A percentile compares a stretch with the other conserved stretches of the same genome.
Conservation (phyloP, 2,329 filamentous ascomycete genomes). For the Diaporthe citrichinensis region DNA sequence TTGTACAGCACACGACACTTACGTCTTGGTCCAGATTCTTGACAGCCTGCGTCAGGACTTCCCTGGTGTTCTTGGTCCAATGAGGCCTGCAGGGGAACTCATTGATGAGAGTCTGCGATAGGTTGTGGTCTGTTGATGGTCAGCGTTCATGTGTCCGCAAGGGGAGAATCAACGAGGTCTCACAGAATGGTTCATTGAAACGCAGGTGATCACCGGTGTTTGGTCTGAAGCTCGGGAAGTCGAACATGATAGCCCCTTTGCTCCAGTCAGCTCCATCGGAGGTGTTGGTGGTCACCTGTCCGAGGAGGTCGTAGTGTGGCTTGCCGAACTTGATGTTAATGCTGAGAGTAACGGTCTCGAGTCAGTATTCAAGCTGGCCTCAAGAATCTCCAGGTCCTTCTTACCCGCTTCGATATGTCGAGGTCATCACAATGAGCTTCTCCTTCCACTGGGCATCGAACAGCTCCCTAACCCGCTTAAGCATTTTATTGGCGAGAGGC, state of each 20-base stretch:
- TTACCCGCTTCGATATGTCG: constrained; percentile 63
- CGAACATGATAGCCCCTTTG: constrained; percentile 67
- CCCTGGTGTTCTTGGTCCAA: constrained; percentile 68
- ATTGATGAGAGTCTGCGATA: constrained; percentile 61
- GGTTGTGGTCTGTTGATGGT: constrained; percentile 53
- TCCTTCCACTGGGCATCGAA: constrained; percentile 60
- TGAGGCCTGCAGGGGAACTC: constrained; percentile 67
- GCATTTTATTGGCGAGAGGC: constrained; percentile 63
- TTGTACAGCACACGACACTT: constrained; percentile 41
- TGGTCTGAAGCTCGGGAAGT: constrained; percentile 65
- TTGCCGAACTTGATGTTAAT: constrained; percentile 64
- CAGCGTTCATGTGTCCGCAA: background rate
- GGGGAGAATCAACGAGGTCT: constrained; percentile 43
- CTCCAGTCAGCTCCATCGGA: constrained; percentile 63
- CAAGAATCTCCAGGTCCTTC: constrained; percentile 46
- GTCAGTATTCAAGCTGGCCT: constrained; percentile 48
- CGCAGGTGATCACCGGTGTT: constrained; percentile 60
- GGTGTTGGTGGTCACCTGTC: constrained; percentile 63
- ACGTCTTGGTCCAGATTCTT: constrained; percentile 63
- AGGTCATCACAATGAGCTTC: constrained; percentile 61
- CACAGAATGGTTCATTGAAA: constrained; percentile 66
- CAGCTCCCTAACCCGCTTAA: constrained; percentile 62
- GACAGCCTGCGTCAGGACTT: constrained; percentile 59
- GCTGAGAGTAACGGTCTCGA: background rate
- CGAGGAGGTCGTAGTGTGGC: constrained; percentile 63